Evolutionary conservation across 2,329 filamentous ascomycete genomes (phyloP).

Genomic region (Xylaria sp.): DNA sequence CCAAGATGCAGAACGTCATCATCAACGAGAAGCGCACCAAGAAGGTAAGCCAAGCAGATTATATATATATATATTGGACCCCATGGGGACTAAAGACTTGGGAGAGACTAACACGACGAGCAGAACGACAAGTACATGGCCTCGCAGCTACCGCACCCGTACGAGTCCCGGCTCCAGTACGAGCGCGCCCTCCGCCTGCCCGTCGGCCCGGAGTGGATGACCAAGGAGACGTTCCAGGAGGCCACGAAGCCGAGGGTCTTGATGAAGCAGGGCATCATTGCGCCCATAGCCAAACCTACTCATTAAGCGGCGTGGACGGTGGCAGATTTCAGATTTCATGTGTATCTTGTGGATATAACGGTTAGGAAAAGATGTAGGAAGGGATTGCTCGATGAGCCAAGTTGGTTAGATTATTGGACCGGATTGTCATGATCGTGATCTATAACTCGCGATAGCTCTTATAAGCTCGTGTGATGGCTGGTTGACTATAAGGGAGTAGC

Average conservation of each 20-base stretch:
- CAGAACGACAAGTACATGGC: constrained; percentile 88
- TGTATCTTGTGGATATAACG: no score
- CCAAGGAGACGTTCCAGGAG: constrained; percentile 92
- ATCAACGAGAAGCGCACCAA: constrained; percentile 89
- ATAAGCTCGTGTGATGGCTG: no score
- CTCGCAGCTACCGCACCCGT: constrained; percentile 81
- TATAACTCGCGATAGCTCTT: no score
- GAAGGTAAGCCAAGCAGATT: constrained; percentile 79
- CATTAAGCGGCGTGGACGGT: no score
- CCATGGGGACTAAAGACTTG: no score
- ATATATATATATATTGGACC: no score
- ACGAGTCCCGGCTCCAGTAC: constrained; percentile 85
- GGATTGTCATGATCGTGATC: no score
- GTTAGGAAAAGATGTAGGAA: no score
- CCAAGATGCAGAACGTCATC: constrained; percentile 81
- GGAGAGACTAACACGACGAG: constrained; percentile 21
- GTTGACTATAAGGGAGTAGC: no score
- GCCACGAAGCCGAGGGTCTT: constrained; percentile 86
- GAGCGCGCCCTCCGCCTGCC: constrained; percentile 85
- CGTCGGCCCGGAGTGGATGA: constrained; percentile 91
- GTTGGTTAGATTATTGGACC: no score
- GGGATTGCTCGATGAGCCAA: no score
- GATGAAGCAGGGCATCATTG: constrained; percentile 88
- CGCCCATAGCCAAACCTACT: constrained; percentile 79
- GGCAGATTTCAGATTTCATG: no score